These are phyloP conservation scores for Lolium rigidum DNA, from an alignment of 176 grass and related monocot genomes.

Conservation along the genomic window DNA sequence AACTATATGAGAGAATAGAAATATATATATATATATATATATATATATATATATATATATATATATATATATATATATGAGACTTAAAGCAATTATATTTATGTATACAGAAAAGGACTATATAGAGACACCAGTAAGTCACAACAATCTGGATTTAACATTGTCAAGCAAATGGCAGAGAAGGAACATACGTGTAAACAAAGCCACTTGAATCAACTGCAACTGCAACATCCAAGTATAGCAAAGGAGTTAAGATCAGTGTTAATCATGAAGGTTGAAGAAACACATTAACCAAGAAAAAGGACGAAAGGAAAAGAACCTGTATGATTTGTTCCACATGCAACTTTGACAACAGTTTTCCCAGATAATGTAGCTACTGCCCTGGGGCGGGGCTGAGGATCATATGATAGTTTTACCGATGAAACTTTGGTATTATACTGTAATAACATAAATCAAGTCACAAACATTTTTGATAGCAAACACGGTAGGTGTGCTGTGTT, in stretches of 20 bases:
- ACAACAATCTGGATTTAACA: constrained; percentile 18
- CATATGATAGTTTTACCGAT: constrained; percentile 86
- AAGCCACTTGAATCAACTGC: constrained; percentile 94
- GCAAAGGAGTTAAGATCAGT: constrained; percentile 31
- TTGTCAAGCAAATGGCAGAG: constrained; percentile 29
- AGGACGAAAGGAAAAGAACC: constrained; percentile 56
- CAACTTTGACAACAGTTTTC: constrained; percentile 87
- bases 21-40: neutral
- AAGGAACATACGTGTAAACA: constrained; percentile 96
- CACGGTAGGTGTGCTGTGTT: neutral
- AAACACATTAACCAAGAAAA: constrained; percentile 29
- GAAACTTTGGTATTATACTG: constrained; percentile 92
- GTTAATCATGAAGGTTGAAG: constrained; percentile 30
- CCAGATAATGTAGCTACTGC: constrained; percentile 82
- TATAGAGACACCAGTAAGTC: neutral
- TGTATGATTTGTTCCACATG: constrained; percentile 99
- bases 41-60: no score
- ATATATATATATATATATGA: neutral
- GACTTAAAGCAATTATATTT: constrained; percentile 32
- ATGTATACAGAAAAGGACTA: constrained; percentile 8
- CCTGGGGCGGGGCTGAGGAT: constrained; percentile 77
- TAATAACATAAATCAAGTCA: constrained; percentile 48
- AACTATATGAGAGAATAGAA: constrained; percentile 32
- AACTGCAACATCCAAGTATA: constrained; percentile 65
- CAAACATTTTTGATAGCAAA: constrained; percentile 23